Conservation (phyloP, 257 asterid species). For the Hygrophila difformis region DNA sequence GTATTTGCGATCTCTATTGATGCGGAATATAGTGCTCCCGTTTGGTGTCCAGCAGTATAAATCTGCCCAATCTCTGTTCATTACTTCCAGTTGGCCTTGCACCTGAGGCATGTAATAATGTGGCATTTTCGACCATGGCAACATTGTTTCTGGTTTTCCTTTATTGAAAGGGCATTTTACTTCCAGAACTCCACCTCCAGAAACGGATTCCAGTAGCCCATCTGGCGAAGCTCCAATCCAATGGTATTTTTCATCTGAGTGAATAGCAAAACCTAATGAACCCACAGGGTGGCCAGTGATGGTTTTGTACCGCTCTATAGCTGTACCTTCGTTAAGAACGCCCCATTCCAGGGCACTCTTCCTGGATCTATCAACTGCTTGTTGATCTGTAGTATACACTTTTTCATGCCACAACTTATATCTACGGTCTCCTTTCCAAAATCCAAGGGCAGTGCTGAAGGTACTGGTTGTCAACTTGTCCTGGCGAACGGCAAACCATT, state of each 20-base stretch:
- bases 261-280: constrained; percentile 64
- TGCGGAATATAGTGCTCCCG: constrained; percentile 76
- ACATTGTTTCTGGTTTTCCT: constrained; percentile 72
- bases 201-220: constrained; percentile 58
- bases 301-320: constrained; percentile 78
- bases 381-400: constrained; percentile 37
- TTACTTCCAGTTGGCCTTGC: constrained; percentile 97
- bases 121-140: constrained; percentile 78
- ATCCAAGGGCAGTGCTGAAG: constrained; percentile 83
- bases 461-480: constrained; percentile 89
- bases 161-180: constrained; percentile 92
- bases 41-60: constrained; percentile 92
- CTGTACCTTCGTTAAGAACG: constrained; percentile 64
- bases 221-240: constrained; percentile 99
- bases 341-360: constrained; percentile 90
- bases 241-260: constrained; percentile 50
- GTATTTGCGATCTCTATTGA: constrained; percentile 54
- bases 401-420: constrained; percentile 83
- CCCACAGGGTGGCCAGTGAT: constrained; percentile 78
- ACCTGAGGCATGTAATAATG: constrained; percentile 95
- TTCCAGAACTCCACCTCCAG: constrained; percentile 78
- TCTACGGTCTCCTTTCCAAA: constrained; percentile 89
- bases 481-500: constrained; percentile 93
- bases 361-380: constrained; percentile 23
- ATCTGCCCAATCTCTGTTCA: constrained; percentile 90